Base-by-base conservation (phyloP, 805 yeast species). In the Lipomyces spencermartinsiae region DNA sequence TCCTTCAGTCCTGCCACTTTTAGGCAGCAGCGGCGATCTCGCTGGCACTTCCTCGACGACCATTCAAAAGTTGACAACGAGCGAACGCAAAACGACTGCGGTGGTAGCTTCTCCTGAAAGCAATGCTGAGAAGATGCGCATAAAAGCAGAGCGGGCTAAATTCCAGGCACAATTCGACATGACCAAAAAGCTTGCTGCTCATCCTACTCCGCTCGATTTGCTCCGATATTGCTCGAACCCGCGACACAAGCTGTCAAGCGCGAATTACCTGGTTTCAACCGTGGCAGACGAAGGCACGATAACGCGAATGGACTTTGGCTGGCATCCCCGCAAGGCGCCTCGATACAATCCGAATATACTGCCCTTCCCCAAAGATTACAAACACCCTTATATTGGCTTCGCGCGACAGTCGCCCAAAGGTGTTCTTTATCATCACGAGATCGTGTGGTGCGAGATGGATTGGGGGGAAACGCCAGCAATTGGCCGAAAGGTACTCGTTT, bases 261-360 rank as follows among this genome's bases (percentile, higher is more conserved):
- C 60, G 14, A 57, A 57, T 39, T 57, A 9, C 31, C 55, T 57
- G 37, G 53, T 57, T 4, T 57, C 60, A 6, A 4, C 57, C 12
- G 65, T 43, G 16, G 57, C 59, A 3, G 43, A 16, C 31, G 68
- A 65, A 56, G 62, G 68, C 43, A 59, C 62, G 22, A 35, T 63
- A 22, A 59, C 62, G 2, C 55, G 62, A 12, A 31, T 65, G 53
- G 39, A 35, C 9, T 65, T 65, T 31, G n/a, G 12, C 9, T 7
- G 35, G 19, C 5, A 22, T 33, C 22, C 10, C 5, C 19, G 0
- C 0, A 14, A 19, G 9, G 34, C 59, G 16, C 10, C 39, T 8
- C 61, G 55, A 34, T 66, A 55, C 57, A 66, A 66, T 53, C 69
- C 69, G 7, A 66, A 66, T 43, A n/a, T 66, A 12, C 55, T 66